phyloP scores from a whole-genome alignment of 345 rosid species.

The Diplotaxis tenuifolia region DNA sequence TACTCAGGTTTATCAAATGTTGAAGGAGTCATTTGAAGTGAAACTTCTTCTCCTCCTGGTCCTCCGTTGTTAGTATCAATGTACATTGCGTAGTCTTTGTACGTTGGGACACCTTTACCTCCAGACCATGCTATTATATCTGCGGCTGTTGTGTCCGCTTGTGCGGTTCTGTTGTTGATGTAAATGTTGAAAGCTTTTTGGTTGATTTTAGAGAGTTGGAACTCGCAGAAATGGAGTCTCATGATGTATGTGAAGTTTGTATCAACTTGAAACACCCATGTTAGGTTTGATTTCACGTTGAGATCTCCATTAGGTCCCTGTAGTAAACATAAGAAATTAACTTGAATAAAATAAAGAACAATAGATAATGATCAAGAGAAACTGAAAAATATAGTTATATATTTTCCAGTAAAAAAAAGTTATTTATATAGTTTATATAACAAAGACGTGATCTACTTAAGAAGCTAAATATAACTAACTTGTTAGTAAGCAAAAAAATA shows the following conservation, averaged over 20 bases:
- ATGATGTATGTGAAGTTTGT: slow-evolving; percentile 60
- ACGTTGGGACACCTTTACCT: slow-evolving; percentile 44
- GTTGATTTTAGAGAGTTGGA: slow-evolving; percentile 43
- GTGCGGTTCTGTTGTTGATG: slow-evolving; percentile 65
- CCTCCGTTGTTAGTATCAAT: slow-evolving; percentile 33
- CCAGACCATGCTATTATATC: slow-evolving; percentile 64
- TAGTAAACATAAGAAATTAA: neutral
- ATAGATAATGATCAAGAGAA: too few species aligned
- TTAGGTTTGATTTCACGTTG: slow-evolving; percentile 54
- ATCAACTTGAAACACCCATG: slow-evolving; percentile 74
- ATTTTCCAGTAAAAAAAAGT: neutral
- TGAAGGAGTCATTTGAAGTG: slow-evolving; percentile 57
- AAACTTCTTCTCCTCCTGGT: slow-evolving; percentile 34
- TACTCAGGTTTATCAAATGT: slow-evolving; percentile 38
- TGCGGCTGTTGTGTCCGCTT: slow-evolving; percentile 35
- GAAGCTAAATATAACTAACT: too few species aligned
- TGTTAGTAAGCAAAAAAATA: too few species aligned
- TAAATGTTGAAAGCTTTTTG: slow-evolving; percentile 62
- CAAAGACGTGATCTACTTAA: too few species aligned
- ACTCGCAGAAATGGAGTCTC: slow-evolving; percentile 79
- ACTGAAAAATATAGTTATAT: neutral
- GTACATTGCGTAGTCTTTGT: slow-evolving; percentile 32
- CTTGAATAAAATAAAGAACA: neutral
- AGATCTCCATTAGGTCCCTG: slow-evolving; percentile 41
- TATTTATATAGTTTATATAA: too few species aligned